Evolutionary conservation across 805 yeast genomes (phyloP).

Genomic region (Metschnikowia baotianmanensis): DNA sequence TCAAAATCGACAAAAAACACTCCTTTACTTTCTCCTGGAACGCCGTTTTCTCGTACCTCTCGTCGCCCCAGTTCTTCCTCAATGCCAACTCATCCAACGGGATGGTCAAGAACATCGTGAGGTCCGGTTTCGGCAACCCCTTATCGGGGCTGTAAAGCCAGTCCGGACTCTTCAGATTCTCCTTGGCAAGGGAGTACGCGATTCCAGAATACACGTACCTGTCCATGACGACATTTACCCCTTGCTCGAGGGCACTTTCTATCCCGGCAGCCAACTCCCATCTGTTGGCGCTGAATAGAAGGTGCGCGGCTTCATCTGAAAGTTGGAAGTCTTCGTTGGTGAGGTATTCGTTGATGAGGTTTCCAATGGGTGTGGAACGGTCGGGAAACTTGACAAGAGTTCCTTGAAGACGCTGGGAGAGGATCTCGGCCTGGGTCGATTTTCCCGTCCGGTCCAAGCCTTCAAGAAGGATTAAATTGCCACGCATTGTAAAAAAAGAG

Average conservation of each 20-base stretch:
- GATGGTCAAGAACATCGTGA: conserved; percentile 72
- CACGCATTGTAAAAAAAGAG: conserved; percentile 42
- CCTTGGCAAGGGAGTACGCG: conserved; percentile 86
- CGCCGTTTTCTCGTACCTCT: conserved; percentile 73
- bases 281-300: conserved; percentile 87
- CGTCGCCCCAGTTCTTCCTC: conserved; percentile 90
- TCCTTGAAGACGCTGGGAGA: conserved; percentile 21
- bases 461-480: conserved; percentile 77
- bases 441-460: conserved; percentile 96
- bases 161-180: conserved; percentile 41
- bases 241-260: conserved; percentile 42
- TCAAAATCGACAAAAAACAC: conserved; percentile 52
- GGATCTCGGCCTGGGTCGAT: conserved; percentile 66
- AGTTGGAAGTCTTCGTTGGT: conserved; percentile 47
- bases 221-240: conserved; percentile 68
- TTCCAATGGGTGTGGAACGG: conserved; percentile 78
- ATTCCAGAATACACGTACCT: conserved; percentile 91
- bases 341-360: conserved; percentile 71
- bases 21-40: conserved; percentile 73
- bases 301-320: conserved; percentile 79
- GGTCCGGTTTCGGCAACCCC: conserved; percentile 86
- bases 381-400: conserved; percentile 81
- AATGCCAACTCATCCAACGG: conserved; percentile 39
- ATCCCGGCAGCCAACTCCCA: conserved; percentile 76
- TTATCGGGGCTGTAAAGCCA: conserved; percentile 85